Percentiles rank a stretch among this genome's conserved stretches.
Evolutionary conservation across 2,329 filamentous ascomycete species (phyloP).

Genomic region (Sporothrix brasiliensis): DNA sequence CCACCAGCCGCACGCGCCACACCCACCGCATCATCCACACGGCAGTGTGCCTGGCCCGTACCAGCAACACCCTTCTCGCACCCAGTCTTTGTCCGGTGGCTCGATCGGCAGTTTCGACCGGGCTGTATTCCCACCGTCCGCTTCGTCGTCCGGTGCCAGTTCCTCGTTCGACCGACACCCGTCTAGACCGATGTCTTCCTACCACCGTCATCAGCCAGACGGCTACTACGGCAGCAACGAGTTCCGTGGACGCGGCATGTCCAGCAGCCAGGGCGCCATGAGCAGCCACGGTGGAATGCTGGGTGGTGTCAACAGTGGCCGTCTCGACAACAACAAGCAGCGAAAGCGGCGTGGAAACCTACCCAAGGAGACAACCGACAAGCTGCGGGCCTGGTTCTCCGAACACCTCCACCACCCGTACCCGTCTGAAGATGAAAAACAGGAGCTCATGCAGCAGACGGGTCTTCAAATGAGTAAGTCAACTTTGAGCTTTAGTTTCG

Average conservation of each 20-base stretch:
- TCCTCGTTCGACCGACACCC: constrained; percentile 4
- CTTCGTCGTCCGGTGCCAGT: not conserved
- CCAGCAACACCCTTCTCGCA: constrained; percentile 24
- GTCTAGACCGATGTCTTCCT: not conserved
- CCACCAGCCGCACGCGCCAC: not conserved
- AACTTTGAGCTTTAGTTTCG: constrained; percentile 23
- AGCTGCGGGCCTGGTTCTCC: constrained; percentile 77
- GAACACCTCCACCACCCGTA: constrained; percentile 80
- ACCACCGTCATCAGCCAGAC: constrained; percentile 7
- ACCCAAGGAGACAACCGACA: constrained; percentile 86
- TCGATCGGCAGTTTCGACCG: constrained; percentile 18
- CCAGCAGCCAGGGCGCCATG: constrained; percentile 33
- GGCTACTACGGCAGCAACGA: constrained; percentile 46
- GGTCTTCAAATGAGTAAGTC: constrained; percentile 74
- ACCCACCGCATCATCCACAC: not conserved
- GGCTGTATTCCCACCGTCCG: not conserved
- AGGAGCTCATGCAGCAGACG: constrained; percentile 75
- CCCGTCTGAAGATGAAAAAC: constrained; percentile 85
- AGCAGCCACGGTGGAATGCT: not conserved
- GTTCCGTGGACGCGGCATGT: constrained; percentile 40
- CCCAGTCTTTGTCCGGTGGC: constrained; percentile 24
- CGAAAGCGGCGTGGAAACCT: constrained; percentile 77
- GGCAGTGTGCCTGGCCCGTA: not conserved
- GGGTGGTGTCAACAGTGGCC: constrained; percentile 27
- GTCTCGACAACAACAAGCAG: constrained; percentile 52